Conservation (phyloP, 768 basidiomycete genomes). For the Serendipita sp. region DNA sequence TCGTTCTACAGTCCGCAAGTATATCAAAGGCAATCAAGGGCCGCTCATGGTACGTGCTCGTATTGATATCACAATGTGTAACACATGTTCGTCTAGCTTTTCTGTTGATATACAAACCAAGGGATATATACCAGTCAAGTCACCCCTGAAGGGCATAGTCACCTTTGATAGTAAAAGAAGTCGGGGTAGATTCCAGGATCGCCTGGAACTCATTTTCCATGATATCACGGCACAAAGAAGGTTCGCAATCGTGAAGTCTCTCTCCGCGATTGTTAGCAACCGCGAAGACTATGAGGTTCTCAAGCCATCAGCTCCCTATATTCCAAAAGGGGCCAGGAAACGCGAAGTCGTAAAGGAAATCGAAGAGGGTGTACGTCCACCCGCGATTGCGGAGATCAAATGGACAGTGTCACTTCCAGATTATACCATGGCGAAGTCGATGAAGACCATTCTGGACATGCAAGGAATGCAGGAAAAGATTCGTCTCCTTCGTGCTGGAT, state of each 20-base stretch:
- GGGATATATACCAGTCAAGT: background rate
- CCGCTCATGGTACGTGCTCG: background rate
- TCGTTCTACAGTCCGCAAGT: background rate
- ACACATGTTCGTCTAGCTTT: background rate
- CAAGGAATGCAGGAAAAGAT: constrained; percentile 18
- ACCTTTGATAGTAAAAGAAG: constrained; percentile 4
- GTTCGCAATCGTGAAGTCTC: constrained; percentile 34
- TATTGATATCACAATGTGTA: background rate
- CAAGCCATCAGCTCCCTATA: constrained; percentile 31
- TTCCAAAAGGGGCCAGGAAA: constrained; percentile 23
- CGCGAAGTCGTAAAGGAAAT: constrained; percentile 12
- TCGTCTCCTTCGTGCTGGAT: constrained; percentile 11
- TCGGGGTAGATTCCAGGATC: constrained; percentile 35
- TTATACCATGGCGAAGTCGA: background rate
- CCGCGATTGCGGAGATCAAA: background rate
- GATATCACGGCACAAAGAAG: constrained; percentile 27
- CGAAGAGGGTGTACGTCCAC: constrained; percentile 14
- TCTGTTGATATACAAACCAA: background rate
- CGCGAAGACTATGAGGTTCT: constrained; percentile 31
- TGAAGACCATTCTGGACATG: constrained; percentile 16
- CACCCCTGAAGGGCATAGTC: background rate
- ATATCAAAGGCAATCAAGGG: background rate
- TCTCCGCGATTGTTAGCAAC: constrained; percentile 33
- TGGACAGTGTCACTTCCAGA: constrained; percentile 8
- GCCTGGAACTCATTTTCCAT: constrained; percentile 37